Evolutionary conservation across 352 stramenopile genomes (phyloP).

Genomic region (Phytophthora crassamura): DNA sequence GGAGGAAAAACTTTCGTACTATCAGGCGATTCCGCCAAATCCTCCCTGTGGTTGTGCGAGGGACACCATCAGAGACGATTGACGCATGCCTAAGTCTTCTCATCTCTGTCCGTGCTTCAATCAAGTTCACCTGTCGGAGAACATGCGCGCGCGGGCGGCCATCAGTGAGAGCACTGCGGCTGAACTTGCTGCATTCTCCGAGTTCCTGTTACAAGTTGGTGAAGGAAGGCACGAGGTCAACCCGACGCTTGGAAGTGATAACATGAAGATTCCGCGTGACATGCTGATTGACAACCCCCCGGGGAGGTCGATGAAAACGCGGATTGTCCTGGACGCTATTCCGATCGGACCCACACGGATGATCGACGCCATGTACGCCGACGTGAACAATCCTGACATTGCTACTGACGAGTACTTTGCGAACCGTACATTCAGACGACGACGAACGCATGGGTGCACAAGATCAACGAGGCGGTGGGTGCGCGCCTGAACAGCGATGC

Average conservation of each 20-base stretch:
- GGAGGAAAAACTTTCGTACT: conserved; percentile 36
- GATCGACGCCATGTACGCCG: too few relatives aligned
- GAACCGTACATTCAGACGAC: background rate
- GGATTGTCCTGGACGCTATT: too few relatives aligned
- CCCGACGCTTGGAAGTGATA: background rate
- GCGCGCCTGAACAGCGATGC: background rate
- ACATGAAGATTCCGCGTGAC: background rate
- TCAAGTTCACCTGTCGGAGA: conserved; percentile 1
- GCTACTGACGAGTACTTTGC: background rate
- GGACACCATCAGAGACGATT: conserved; percentile 12
- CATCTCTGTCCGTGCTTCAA: conserved; percentile 1
- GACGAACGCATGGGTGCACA: background rate
- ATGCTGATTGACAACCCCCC: conserved; percentile 6
- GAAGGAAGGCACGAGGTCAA: conserved; percentile 5
- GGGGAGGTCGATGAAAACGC: background rate
- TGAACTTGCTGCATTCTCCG: conserved; percentile 1
- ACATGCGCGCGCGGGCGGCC: conserved; percentile 7
- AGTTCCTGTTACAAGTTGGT: conserved; percentile 1
- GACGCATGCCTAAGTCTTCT: conserved; percentile 20
- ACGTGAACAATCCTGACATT: too few relatives aligned
- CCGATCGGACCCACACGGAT: too few relatives aligned
- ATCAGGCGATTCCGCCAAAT: conserved; percentile 30
- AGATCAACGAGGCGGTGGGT: background rate
- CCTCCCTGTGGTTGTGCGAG: conserved; percentile 22
- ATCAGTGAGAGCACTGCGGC: background rate